A percentile compares a stretch with the other conserved stretches of the same genome.
These are phyloP conservation scores for Gomphus sp. DNA, from an alignment of 1,284 basidiomycete species.

Conservation along the genomic window DNA sequence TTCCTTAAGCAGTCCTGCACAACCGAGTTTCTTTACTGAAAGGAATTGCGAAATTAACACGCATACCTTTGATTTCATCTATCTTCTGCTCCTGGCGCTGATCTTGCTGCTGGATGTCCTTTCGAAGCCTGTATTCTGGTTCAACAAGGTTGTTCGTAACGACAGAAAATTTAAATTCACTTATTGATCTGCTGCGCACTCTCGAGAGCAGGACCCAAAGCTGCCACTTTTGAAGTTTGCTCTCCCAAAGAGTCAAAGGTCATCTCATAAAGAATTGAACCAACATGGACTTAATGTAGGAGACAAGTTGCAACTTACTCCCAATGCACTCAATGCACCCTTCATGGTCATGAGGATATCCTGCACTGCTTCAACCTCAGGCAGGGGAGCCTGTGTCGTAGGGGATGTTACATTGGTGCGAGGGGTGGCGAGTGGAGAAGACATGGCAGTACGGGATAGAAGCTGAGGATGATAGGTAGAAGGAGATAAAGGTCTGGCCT, in stretches of 20 bases:
- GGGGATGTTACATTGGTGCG: slow-evolving; percentile 12
- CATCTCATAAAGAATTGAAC: slow-evolving; percentile 14
- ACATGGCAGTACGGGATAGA: neutral
- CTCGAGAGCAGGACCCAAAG: slow-evolving; percentile 23
- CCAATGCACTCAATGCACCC: slow-evolving; percentile 17
- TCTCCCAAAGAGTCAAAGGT: slow-evolving; percentile 27
- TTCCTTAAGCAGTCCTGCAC: slow-evolving; percentile 35
- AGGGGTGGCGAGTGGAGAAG: neutral
- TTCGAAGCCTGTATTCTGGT: slow-evolving; percentile 27
- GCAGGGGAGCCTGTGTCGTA: slow-evolving; percentile 8
- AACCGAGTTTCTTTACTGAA: neutral
- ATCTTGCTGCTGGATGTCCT: slow-evolving; percentile 33
- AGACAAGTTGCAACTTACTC: slow-evolving; percentile 14
- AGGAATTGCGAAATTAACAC: neutral
- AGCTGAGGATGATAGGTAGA: neutral
- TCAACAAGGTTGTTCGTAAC: neutral
- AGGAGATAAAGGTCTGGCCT: neutral
- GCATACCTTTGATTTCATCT: slow-evolving; percentile 36
- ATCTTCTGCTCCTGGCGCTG: slow-evolving; percentile 33
- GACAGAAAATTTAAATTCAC: slow-evolving; percentile 10
- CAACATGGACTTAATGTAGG: neutral
- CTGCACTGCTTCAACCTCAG: slow-evolving; percentile 18
- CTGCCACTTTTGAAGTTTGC: slow-evolving; percentile 24
- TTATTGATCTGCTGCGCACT: slow-evolving; percentile 19
- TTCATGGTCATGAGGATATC: slow-evolving; percentile 21